phyloP scores from a whole-genome alignment of 2,329 filamentous ascomycete genomes.

The Colletotrichum graminicola region DNA sequence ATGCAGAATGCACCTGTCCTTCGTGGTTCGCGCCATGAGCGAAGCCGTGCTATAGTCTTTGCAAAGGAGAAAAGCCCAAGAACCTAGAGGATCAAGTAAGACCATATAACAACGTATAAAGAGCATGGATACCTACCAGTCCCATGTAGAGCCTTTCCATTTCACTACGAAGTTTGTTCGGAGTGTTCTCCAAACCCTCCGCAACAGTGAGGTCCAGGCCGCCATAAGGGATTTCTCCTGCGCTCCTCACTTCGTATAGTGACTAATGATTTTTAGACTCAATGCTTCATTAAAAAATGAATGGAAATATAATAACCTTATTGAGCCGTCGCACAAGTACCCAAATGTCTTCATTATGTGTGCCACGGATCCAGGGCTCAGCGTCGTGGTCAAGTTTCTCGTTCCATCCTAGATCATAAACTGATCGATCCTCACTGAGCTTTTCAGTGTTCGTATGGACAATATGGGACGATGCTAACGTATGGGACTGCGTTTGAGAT shows the following conservation, averaged over 20 bases:
- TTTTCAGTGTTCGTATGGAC: not conserved
- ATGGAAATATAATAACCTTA: conserved; percentile 57
- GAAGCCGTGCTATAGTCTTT: conserved; percentile 70
- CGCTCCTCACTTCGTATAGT: conserved; percentile 63
- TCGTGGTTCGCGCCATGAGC: conserved; percentile 71
- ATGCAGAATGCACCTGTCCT: conserved; percentile 68
- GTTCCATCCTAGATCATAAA: conserved; percentile 3
- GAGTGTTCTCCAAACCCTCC: conserved; percentile 68
- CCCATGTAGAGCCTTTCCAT: conserved; percentile 74
- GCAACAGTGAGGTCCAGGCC: conserved; percentile 72
- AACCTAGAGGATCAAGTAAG: conserved; percentile 43
- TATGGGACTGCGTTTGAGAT: not conserved
- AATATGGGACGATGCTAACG: not conserved
- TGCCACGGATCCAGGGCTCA: not conserved
- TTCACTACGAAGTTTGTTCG: conserved; percentile 26
- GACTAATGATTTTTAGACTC: conserved; percentile 52
- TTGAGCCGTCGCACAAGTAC: conserved; percentile 71
- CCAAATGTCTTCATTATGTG: conserved; percentile 65
- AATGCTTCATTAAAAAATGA: rapidly evolving
- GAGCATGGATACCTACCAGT: conserved; percentile 48
- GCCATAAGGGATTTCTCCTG: conserved; percentile 63
- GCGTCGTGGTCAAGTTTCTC: not conserved
- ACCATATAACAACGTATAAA: no score
- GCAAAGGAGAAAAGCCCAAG: conserved; percentile 65
- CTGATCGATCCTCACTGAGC: not conserved